Evolutionary conservation across 1,284 basidiomycete genomes (phyloP).

Genomic region (Microbotryomycetes sp.): DNA sequence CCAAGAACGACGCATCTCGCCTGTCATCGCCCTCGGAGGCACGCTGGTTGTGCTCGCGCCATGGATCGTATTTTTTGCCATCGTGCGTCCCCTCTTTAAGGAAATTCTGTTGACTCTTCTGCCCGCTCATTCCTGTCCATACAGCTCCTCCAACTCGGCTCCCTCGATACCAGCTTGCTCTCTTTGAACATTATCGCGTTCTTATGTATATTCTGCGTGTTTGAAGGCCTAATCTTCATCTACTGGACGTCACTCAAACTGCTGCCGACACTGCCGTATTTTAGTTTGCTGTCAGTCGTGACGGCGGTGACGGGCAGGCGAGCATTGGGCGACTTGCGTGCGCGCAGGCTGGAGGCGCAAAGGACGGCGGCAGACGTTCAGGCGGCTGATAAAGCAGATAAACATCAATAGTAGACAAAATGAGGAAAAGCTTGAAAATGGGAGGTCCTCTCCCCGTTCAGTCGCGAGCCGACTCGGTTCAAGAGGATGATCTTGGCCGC

Average conservation of each 20-base stretch:
- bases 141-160: neutral
- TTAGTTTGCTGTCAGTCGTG: neutral
- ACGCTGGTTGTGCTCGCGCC: conserved; percentile 14
- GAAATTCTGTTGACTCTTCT: too few relatives aligned
- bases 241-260: conserved; percentile 22
- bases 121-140: too few relatives aligned
- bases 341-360: neutral
- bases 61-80: conserved; percentile 11
- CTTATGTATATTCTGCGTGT: conserved; percentile 9
- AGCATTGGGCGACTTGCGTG: conserved; percentile 15
- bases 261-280: conserved; percentile 17
- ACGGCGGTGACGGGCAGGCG: conserved; percentile 5
- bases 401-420: too few relatives aligned
- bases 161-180: neutral
- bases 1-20: conserved; percentile 9
- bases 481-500: too few relatives aligned
- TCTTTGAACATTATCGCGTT: neutral
- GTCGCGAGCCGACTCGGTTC: too few relatives aligned
- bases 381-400: too few relatives aligned
- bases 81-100: conserved; percentile 18
- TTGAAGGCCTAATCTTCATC: conserved; percentile 12
- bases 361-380: neutral
- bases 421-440: too few relatives aligned
- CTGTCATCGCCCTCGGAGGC: conserved; percentile 6
- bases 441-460: too few relatives aligned